A percentile compares a stretch with the other conserved stretches of the same genome.
Evolutionary conservation across 306 rosid species (phyloP).

Genomic region (Mucuna pruriens): DNA sequence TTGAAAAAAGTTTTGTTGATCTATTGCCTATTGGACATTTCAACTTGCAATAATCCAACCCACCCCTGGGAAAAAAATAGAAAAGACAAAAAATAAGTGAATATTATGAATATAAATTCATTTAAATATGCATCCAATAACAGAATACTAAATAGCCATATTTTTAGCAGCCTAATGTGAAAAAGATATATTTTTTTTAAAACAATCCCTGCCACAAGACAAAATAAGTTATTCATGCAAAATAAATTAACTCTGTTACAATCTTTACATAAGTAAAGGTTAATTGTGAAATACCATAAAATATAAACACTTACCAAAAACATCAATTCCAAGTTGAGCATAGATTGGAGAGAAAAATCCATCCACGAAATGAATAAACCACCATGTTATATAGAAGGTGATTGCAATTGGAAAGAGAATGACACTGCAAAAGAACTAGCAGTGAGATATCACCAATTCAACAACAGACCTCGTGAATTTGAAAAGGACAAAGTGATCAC

Average conservation of each 20-base stretch:
- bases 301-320: slow-evolving; percentile 68
- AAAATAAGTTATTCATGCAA: neutral
- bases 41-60: neutral
- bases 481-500: neutral
- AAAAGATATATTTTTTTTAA: neutral
- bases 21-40: neutral
- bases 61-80: neutral
- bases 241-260: neutral
- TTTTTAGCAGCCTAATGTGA: neutral
- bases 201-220: neutral
- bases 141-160: neutral
- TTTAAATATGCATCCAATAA: neutral
- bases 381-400: slow-evolving; percentile 92
- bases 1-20: neutral
- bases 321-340: slow-evolving; percentile 83
- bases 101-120: slow-evolving; percentile 4
- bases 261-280: neutral
- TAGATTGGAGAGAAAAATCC: slow-evolving; percentile 92
- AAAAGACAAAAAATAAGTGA: neutral
- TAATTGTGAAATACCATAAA: neutral
- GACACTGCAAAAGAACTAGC: slow-evolving; percentile 71
- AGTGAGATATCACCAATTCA: slow-evolving; percentile 33
- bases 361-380: slow-evolving; percentile 96
- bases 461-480: neutral
- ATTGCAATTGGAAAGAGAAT: slow-evolving; percentile 87